Evolutionary conservation across 139 green algal species (phyloP).

Genomic region (Diplosphaera chodatii): DNA sequence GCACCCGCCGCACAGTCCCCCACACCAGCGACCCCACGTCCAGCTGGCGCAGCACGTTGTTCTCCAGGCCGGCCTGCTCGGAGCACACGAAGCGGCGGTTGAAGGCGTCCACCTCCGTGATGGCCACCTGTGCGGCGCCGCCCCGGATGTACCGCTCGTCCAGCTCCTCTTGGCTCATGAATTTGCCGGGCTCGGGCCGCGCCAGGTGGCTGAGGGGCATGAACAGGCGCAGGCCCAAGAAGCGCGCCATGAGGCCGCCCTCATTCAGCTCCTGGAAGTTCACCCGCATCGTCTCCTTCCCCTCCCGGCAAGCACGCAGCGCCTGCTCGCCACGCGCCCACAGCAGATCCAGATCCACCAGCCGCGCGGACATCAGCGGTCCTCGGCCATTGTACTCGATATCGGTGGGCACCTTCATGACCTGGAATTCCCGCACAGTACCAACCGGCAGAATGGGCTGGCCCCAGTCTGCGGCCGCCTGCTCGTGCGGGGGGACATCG

Average conservation of each 20-base stretch:
- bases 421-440: neutral
- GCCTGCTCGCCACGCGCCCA: constrained; percentile 34
- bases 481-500: neutral
- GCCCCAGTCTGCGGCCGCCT: neutral
- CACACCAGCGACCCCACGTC: constrained; percentile 30
- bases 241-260: constrained; percentile 27
- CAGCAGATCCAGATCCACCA: constrained; percentile 28
- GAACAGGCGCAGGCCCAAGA: constrained; percentile 32
- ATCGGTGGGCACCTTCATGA: constrained; percentile 1
- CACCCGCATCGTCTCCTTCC: constrained; percentile 30
- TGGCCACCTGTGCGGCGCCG: neutral
- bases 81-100: neutral
- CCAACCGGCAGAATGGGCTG: neutral
- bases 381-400: constrained; percentile 12
- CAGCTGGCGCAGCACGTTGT: neutral
- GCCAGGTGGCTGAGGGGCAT: constrained; percentile 36
- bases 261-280: constrained; percentile 24
- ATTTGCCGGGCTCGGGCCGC: constrained; percentile 10
- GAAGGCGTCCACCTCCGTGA: constrained; percentile 11
- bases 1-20: constrained; percentile 36
- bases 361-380: constrained; percentile 34
- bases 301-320: constrained; percentile 9
- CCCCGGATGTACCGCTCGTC: neutral
- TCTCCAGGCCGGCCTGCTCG: neutral
- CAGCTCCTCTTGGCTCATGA: constrained; percentile 13